Evolutionary conservation across 129 eudicot species (phyloP).

Genomic region (Solidago caesia): DNA sequence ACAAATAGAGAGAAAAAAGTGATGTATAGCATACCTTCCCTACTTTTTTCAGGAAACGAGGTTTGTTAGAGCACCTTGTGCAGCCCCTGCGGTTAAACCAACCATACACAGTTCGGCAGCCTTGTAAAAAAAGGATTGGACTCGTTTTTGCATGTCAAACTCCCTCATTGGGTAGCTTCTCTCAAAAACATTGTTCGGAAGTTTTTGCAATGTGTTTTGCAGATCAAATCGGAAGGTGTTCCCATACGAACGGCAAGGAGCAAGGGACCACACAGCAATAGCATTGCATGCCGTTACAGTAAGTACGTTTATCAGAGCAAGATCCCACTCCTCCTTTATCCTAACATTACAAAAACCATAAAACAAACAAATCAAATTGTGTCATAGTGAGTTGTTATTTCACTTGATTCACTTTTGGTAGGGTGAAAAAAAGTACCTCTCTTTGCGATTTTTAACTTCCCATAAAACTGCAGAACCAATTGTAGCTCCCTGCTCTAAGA

Average conservation of each 20-base stretch:
- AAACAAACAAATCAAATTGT: not conserved
- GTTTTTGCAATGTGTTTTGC: conserved; percentile 91
- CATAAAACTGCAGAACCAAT: conserved; percentile 85
- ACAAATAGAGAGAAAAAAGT: not conserved
- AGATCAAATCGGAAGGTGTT: conserved; percentile 84
- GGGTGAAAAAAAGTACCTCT: conserved; percentile 51
- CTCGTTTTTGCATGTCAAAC: conserved; percentile 85
- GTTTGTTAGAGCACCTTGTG: conserved; percentile 79
- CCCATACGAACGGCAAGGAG: conserved; percentile 98
- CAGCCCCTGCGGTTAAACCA: conserved; percentile 87
- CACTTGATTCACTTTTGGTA: not conserved
- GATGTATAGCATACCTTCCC: conserved; percentile 52
- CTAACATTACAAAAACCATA: conserved; percentile 25
- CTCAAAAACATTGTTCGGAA: conserved; percentile 90
- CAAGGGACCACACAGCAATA: conserved; percentile 87
- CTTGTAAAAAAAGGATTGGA: conserved; percentile 86
- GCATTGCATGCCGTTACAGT: conserved; percentile 95
- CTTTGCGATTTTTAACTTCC: conserved; percentile 84
- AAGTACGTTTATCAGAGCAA: conserved; percentile 88
- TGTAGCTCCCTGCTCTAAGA: conserved; percentile 84
- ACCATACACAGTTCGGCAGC: conserved; percentile 95
- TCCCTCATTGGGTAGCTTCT: conserved; percentile 84
- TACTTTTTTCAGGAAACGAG: conserved; percentile 68
- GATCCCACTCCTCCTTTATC: conserved; percentile 97
- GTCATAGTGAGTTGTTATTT: not conserved